Base-by-base conservation (phyloP, 106 monocot genomes). In the Allium sativum region DNA sequence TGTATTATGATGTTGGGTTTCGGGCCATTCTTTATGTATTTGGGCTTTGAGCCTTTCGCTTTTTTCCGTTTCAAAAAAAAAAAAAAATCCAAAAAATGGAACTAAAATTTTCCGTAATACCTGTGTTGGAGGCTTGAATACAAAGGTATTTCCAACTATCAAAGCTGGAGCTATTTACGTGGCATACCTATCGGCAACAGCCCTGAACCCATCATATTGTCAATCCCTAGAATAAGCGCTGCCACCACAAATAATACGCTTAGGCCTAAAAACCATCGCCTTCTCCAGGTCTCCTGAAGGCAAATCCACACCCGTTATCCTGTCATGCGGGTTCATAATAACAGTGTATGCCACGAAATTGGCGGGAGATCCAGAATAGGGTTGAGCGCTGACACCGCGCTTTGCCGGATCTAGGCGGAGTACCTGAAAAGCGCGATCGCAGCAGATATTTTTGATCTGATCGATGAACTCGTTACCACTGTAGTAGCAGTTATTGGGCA, bases 91-190 rank as follows among this genome's bases (percentile, higher is more conserved):
- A n/a, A 31, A 31, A 31, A 31, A 5, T 5, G 31, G 5, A 31
- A 31, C 31, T 31, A 1, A 31, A 1, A 31, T 31, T 31, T 31
- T 31, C 31, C 5, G 5, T 31, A 50, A 12, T 68, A 92, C 96
- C 87, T 98, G 96, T 63, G 91, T 92, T 57, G 96, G 96, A 53
- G 96, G 96, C 69, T 98, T 92, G 55, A 98, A 81, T 40, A 98
- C 96, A 76, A 98, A 75, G 6, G 96, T 71, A 70, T 98, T 98
- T 45, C 96, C 96, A 41, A 91, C 87, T 74, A 98, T 98, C 22
- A 98, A 61, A 4, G 96, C 96, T 53, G 96, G 96, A 45, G 51
- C 96, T 44, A 98, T 92, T 70, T 98, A n/a, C n/a, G n/a, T n/a
- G n/a, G n/a, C 86, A 13, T 65, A 71, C 70, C 81, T 86, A 43